These are phyloP conservation scores for Penicillium glabrum DNA, from an alignment of 2,329 filamentous ascomycete genomes.

Conservation along the genomic window DNA sequence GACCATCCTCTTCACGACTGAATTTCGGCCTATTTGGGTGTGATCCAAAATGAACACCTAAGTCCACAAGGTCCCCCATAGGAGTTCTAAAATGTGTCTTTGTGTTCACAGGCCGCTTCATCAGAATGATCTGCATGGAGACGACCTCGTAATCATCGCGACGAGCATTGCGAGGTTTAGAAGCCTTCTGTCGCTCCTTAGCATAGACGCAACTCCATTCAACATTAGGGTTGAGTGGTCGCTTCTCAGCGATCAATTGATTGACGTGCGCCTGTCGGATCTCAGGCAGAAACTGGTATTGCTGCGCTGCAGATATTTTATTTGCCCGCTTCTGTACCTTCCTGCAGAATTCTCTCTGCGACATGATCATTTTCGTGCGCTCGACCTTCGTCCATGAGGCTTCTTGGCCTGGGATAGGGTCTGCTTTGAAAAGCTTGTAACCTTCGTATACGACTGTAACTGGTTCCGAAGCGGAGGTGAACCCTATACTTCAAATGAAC, in stretches of 20 bases:
- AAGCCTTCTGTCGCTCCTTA: constrained; percentile 28
- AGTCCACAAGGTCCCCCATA: constrained; percentile 16
- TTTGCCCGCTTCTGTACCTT: constrained; percentile 32
- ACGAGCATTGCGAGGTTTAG: constrained; percentile 28
- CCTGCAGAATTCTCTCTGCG: constrained; percentile 30
- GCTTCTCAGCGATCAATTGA: constrained; percentile 34
- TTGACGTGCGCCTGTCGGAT: constrained; percentile 36
- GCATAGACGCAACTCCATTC: constrained; percentile 42
- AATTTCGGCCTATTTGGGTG: constrained; percentile 1
- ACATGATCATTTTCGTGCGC: constrained; percentile 30
- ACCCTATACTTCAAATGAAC: neutral
- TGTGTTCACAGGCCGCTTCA: constrained; percentile 26
- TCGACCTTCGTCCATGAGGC: constrained; percentile 33
- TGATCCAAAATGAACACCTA: constrained; percentile 9
- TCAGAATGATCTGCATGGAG: constrained; percentile 36
- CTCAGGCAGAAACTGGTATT: constrained; percentile 30
- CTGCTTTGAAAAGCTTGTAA: constrained; percentile 37
- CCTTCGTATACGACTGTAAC: constrained; percentile 28
- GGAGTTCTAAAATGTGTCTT: constrained; percentile 14
- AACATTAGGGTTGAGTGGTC: constrained; percentile 27
- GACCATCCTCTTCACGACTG: neutral
- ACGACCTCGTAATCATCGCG: constrained; percentile 31
- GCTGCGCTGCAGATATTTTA: constrained; percentile 25
- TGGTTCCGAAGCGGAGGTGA: neutral
- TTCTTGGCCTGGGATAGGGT: constrained; percentile 27